Evolutionary conservation across 108 stramenopile genomes (phyloP), one percentile per base, ranked within the genome.

Genomic region (Skeletonema grethae): DNA sequence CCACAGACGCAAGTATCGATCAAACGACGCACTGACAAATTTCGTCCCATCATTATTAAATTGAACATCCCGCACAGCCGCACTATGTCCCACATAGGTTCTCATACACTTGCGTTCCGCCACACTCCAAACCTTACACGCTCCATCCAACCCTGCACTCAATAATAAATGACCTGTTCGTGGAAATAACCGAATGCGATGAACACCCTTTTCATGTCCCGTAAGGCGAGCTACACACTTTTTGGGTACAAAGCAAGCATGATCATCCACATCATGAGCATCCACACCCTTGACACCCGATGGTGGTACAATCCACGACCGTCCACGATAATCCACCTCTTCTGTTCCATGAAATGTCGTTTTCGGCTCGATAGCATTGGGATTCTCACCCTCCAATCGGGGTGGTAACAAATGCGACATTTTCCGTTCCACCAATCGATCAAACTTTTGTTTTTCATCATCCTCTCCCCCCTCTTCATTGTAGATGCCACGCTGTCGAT

Each of bases 111-210:
- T 73, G 15, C 79, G 57, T 28, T 88, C 58, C 1, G 71, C 82
- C 46, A 94, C 85, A 63, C 86, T 85, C 97, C 97, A 99, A 36
- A 97, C 85, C 69, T 96, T 97, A 65, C 90, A 89, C n/a, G 80
- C 84, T 16, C 97, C 95, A 78, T 99, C 99, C 80, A 99, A 78
- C 18, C 96, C 97, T 7, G 83, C 97, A 67, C 94, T 94, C 13
- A 99, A 73, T n/a, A 99, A 71, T 65, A 99, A 83, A 86, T 99
- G 99, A 2, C 98, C 99, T 10, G 90, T 93, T 15, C 86, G 82
- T n/a, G 99, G 99, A 85, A 94, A 97, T 29, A 97, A 85, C n/a
- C 95, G 86, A 75, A 99, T 95, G 45, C 89, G 84, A 69, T 99
- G 95, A 9, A 99, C 98, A 3, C 99, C 99, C 82, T 97, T 97